Base-by-base conservation (phyloP, 2,329 filamentous ascomycete species). In the Pseudogymnoascus sp. region DNA sequence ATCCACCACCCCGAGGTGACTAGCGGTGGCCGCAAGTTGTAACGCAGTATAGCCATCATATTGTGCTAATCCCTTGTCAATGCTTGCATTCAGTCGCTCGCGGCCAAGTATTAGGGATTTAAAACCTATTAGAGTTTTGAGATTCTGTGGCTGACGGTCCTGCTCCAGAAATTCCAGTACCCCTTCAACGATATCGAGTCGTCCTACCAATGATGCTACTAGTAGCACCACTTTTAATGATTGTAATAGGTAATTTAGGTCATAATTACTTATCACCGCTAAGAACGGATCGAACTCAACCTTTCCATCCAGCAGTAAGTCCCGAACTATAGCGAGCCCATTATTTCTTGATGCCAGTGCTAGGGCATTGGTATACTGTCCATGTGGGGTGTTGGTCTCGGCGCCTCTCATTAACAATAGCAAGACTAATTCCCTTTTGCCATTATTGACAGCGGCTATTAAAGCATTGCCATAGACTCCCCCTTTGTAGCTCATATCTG, bases 41-140 rank as follows among this genome's bases (percentile, higher is more conserved):
- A 74, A 76, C 66, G 69, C 77, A 69, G 65, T 81, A 67, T 68
- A 74, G 65, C 65, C 76, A 45, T 59, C 63, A 62, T 67, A 65
- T 26, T 26, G 10, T 45, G 18, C 11, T 23, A 23, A 3, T 23
- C 14, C 3, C 8, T 4, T 12, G 1, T 2, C 4, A 45, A 1
- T 0, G 6, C 2, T 14, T 45, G 18, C 18, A 23, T 23, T 14
- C 5, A 21, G 21, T 21, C 21, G 21, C 21, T 21, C 21, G 21
- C 21, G 21, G 21, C 21, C 21, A 21, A 21, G 21, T 21, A 21
- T 21, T 21, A 21, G 21, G 21, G 21, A 21, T 21, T 21, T 21
- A 21, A 21, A 21, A 21, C 21, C 21, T 21, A 21, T 21, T 21
- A 21, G 21, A 3, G 21, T 21, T 21, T 21, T 21, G 21, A 21